Base-by-base conservation (phyloP, 768 basidiomycete genomes). In the Lentinula sp. region DNA sequence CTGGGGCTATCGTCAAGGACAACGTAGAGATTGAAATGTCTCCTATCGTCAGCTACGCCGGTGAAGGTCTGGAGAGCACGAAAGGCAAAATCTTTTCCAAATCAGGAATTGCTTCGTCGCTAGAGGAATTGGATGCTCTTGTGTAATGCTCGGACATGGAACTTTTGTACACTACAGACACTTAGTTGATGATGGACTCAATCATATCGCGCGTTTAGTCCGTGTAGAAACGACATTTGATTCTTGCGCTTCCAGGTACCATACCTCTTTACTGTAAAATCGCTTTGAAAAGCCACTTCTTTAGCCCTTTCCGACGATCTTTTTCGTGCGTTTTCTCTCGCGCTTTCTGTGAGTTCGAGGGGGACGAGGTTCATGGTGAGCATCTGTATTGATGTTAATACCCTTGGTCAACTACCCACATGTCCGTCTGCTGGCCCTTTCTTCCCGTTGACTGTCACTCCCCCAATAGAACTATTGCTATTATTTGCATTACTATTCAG, bases 11-110 rank as follows among this genome's bases (percentile, higher is more conserved):
- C 36, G 79, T 93, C n/a, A 70, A 75, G 46, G 85, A 88, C 0
- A 88, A 80, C 42, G 86, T 90, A 16, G 91, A 95, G 71, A 89
- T 98, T 61, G 97, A 99, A 74, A 77, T 98, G 56, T 91, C 91
- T 2, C 95, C 97, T 16, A 76, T 87, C 8, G 86, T 95, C 61
- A 89, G 85, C 67, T 99, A 98, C 65, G 88, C 90, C 20, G 97
- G 97, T 15, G 97, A 99, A 72, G 96, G 94, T 1, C 74, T 98
- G 62, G 87, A 90, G 67, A 76, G 72, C 52, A 80, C 91, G 52
- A 87, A 86, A 72, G 95, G 93, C 49, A 88, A 88, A 78, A 82
- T 73, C 33, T 89, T 94, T 72, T 81, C 81, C 50, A 90, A 83
- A 71, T 90, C 89, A 15, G 93, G 93, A 9, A 70, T 83, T 39